These are phyloP conservation scores for Podila verticillata DNA, from an alignment of 192 early-diverging fungal genomes.

Conservation along the genomic window DNA sequence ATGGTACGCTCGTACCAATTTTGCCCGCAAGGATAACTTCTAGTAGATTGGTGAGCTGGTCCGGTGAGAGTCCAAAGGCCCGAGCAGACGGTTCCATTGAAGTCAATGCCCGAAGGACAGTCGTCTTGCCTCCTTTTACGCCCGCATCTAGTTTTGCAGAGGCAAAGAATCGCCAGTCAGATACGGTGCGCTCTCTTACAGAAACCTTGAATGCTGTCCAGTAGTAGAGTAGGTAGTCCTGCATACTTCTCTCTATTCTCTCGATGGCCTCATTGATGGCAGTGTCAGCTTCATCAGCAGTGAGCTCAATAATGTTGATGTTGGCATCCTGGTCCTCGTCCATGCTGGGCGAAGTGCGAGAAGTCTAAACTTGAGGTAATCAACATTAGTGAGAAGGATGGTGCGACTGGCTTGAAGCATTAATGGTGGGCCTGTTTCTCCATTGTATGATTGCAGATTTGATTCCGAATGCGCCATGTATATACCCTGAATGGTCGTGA, in stretches of 20 bases:
- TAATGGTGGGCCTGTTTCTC: background rate
- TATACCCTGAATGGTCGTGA: too few relatives aligned
- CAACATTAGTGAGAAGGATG: background rate
- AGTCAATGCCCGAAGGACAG: slow-evolving; percentile 7
- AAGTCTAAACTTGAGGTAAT: background rate
- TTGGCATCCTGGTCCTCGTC: background rate
- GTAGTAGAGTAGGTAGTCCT: too few relatives aligned
- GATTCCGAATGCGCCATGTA: too few relatives aligned
- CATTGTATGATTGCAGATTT: too few relatives aligned
- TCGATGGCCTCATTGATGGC: slow-evolving; percentile 20
- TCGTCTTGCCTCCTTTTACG: slow-evolving; percentile 35
- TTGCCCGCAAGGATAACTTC: slow-evolving; percentile 44
- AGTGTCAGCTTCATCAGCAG: slow-evolving; percentile 31
- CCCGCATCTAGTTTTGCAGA: slow-evolving; percentile 31
- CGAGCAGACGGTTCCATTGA: slow-evolving; percentile 26
- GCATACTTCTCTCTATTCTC: slow-evolving; percentile 33
- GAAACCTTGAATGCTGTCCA: too few relatives aligned
- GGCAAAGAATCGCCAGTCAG: background rate
- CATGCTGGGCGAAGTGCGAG: background rate
- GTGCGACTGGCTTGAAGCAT: background rate
- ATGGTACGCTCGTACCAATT: slow-evolving; percentile 22
- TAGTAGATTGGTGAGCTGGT: slow-evolving; percentile 31
- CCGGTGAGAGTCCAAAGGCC: slow-evolving; percentile 40
- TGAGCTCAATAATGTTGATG: slow-evolving; percentile 4
- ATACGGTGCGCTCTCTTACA: background rate